phyloP scores from a whole-genome alignment of 371 early-diverging fungal genomes.

The Conidiobolus coronatus region DNA sequence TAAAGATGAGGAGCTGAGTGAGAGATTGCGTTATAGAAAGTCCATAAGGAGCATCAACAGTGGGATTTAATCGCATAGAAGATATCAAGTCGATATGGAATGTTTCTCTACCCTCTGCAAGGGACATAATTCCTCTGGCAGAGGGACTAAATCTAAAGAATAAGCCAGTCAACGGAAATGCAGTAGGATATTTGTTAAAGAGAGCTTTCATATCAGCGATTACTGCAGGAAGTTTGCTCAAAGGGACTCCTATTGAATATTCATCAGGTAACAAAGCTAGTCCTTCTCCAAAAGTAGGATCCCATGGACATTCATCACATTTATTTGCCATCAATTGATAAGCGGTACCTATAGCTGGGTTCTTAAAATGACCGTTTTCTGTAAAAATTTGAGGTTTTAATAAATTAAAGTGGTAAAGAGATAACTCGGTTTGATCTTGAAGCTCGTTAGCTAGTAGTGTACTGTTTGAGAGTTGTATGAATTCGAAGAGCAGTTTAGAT shows the following conservation, averaged over 20 bases:
- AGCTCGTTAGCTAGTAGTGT: background rate
- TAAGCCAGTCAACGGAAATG: background rate
- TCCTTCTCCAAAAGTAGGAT: background rate
- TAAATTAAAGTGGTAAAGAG: background rate
- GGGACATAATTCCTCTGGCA: background rate
- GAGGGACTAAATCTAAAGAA: background rate
- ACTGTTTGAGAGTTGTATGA: too few relatives aligned
- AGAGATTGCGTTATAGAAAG: background rate
- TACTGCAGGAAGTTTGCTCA: background rate
- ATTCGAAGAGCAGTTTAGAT: background rate
- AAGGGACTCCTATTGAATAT: background rate
- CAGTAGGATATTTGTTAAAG: background rate
- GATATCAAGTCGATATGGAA: constrained; percentile 1
- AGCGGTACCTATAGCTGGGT: background rate
- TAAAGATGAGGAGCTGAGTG: background rate
- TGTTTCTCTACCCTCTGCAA: background rate
- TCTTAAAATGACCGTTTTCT: background rate
- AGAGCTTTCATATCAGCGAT: background rate
- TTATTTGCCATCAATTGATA: background rate
- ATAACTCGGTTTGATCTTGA: background rate
- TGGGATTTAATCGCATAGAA: background rate
- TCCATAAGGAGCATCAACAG: background rate
- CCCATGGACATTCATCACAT: background rate
- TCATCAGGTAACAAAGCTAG: background rate
- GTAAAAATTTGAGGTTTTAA: background rate